Conservation (phyloP, 345 rosid species). For the Aquilaria yunnanensis region DNA sequence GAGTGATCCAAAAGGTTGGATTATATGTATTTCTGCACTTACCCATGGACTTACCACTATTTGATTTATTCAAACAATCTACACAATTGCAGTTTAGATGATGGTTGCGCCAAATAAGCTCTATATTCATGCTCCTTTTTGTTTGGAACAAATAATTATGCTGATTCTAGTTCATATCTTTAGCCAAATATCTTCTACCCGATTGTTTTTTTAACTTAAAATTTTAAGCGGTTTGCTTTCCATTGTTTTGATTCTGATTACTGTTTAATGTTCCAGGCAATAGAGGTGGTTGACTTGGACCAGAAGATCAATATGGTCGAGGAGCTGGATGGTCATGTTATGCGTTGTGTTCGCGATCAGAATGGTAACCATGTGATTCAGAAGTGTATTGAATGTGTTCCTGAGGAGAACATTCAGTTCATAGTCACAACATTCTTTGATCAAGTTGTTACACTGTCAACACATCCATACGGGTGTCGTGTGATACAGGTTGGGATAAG, state of each 20-base stretch:
- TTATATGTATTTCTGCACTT: too few species aligned
- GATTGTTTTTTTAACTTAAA: too few species aligned
- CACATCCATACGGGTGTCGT: conserved; percentile 57
- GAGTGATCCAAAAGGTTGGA: conserved; percentile 51
- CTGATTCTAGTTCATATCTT: too few species aligned
- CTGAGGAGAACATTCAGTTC: conserved; percentile 40
- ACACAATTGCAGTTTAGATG: too few species aligned
- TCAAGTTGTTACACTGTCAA: conserved; percentile 45
- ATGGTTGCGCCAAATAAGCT: too few species aligned
- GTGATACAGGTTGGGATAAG: conserved; percentile 38
- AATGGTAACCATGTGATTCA: conserved; percentile 58
- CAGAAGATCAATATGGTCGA: conserved; percentile 51
- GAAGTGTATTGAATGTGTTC: conserved; percentile 55
- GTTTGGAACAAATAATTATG: too few species aligned
- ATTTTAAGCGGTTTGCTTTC: too few species aligned
- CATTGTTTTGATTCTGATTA: too few species aligned
- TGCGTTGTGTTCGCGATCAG: conserved; percentile 57
- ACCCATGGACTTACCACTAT: too few species aligned
- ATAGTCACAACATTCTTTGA: conserved; percentile 34
- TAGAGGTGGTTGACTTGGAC: conserved; percentile 48
- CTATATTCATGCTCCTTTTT: too few species aligned
- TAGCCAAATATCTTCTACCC: too few species aligned
- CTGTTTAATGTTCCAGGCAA: conserved; percentile 28
- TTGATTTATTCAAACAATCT: not conserved
- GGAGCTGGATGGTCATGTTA: conserved; percentile 46